A percentile compares a stretch with the other conserved stretches of the same genome.
Conservation (phyloP, 129 eudicot species). For the Chrysanthemum makinoi region DNA sequence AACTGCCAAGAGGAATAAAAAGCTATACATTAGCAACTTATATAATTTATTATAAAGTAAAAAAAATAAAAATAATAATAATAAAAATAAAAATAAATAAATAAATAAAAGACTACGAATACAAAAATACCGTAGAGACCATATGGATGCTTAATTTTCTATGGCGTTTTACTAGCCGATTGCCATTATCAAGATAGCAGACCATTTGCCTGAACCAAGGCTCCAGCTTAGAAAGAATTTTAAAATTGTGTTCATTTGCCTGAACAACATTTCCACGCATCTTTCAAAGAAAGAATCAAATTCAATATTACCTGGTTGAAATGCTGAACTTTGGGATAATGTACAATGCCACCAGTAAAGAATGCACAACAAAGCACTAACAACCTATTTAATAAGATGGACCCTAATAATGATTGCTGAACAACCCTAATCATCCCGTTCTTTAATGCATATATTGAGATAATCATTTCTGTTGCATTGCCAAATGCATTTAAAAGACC, state of each 20-base stretch:
- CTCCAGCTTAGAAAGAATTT: no score
- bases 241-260: no score
- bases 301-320: slow-evolving; percentile 64
- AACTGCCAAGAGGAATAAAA: slow-evolving; percentile 51
- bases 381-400: slow-evolving; percentile 89
- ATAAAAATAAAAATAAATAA: no score
- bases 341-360: slow-evolving; percentile 85
- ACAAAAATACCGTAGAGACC: no score
- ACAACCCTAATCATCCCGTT: slow-evolving; percentile 92
- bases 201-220: no score
- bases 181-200: no score
- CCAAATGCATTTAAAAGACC: slow-evolving; percentile 98
- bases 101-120: no score
- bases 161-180: no score
- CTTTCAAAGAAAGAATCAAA: neutral
- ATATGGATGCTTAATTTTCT: no score
- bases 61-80: neutral
- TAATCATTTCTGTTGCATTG: slow-evolving; percentile 94
- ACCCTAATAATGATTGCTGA: slow-evolving; percentile 83
- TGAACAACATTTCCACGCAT: neutral
- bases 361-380: slow-evolving; percentile 96
- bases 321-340: slow-evolving; percentile 65
- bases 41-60: neutral
- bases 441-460: slow-evolving; percentile 81
- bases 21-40: slow-evolving; percentile 18